A percentile compares a stretch with the other conserved stretches of the same genome.
phyloP scores from a whole-genome alignment of 768 basidiomycete genomes.

The Leccinellum rugosiceps region DNA sequence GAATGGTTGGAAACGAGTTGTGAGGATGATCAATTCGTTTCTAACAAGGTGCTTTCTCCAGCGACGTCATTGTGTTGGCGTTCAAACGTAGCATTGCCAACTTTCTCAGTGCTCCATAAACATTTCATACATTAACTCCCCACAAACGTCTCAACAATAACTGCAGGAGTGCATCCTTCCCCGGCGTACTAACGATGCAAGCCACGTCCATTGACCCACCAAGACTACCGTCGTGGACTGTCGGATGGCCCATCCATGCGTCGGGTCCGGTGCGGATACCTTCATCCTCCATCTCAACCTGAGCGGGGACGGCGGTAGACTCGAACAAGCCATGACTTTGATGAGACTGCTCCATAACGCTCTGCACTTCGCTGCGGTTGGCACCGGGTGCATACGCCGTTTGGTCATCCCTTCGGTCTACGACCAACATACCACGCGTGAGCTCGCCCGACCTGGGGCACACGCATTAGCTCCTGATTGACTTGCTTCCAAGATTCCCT shows the following conservation, averaged over 20 bases:
- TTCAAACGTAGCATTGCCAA: neutral
- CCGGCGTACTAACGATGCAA: constrained; percentile 63
- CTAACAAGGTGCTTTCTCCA: too few relatives aligned
- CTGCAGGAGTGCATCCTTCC: constrained; percentile 46
- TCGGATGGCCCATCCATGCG: constrained; percentile 19
- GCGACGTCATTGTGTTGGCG: constrained; percentile 8
- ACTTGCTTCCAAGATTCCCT: neutral
- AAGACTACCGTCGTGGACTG: constrained; percentile 16
- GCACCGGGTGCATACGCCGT: constrained; percentile 63
- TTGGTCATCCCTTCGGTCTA: constrained; percentile 68
- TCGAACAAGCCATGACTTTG: constrained; percentile 39
- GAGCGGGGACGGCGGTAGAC: constrained; percentile 52
- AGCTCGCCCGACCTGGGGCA: constrained; percentile 62
- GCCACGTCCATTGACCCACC: constrained; percentile 37
- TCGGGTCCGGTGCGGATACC: constrained; percentile 13
- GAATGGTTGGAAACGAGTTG: neutral
- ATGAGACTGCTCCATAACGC: constrained; percentile 40
- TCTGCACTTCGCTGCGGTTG: constrained; percentile 64
- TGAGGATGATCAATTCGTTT: too few relatives aligned
- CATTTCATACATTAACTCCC: constrained; percentile 26
- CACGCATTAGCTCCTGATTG: neutral
- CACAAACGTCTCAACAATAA: constrained; percentile 56
- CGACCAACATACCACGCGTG: constrained; percentile 84
- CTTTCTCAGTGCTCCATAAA: neutral
- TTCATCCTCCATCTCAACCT: constrained; percentile 44